Base-by-base conservation (phyloP, 257 asterid genomes). In the Solanum gandarillasii region DNA sequence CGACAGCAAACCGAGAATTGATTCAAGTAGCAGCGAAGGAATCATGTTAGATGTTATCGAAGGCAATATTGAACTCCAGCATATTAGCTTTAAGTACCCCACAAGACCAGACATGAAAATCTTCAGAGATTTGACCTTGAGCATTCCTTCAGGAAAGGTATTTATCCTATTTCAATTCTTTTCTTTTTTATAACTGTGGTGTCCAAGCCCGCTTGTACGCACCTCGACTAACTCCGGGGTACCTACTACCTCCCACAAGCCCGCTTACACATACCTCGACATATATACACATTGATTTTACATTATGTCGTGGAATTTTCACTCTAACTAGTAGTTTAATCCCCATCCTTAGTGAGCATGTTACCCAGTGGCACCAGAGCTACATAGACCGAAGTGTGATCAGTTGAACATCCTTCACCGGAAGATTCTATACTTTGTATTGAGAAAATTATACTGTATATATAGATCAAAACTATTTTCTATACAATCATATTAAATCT, bases 11-110 rank as follows among this genome's bases (percentile, higher is more conserved):
- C 87, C 95, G 2, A 83, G 52, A 25, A 94, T 94, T 38, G 94
- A 94, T 88, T 91, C 96, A 3, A 84, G 89, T 6, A 88, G 90
- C 55, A 84, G 81, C 38, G 85, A 92, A 0, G 98, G 98, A 79
- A 70, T 38, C 4, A 86, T 70, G 0, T 46, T 93, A 34, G 92
- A 92, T 21, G 86, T 38, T 86, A 88, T 95, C 8, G 91, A 89
- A 88, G 98, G 97, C n/a, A 96, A 95, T 31, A 81, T 95, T 25
- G 91, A 60, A 36, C 90, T 95, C 81, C 89, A 83, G 67, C 92
- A 92, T 84, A 91, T 95, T 86, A 41, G 91, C 87, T 95, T 95
- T 52, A 94, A 38, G 83, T 94, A 95, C 88, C 98, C 98, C 1
- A 89, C 86, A 35, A 90, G 98, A 85, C 98, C 95, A 3, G 93